Conservation (phyloP, 1,284 basidiomycete genomes). For the Apiotrichum gamsii region DNA sequence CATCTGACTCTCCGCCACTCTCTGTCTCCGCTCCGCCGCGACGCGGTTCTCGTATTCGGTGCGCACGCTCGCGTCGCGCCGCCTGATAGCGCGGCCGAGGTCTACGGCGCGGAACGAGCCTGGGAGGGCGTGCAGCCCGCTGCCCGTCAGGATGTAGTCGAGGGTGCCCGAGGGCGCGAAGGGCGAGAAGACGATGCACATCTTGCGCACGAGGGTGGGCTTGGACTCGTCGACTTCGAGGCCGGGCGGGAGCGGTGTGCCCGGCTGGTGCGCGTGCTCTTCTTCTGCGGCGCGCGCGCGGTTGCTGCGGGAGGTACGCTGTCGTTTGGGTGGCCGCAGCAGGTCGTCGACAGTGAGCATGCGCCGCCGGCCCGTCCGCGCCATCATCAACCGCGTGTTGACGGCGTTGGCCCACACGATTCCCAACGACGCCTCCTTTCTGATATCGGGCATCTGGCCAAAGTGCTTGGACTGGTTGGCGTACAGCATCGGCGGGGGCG, state of each 20-base stretch:
- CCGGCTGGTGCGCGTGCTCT: too few species aligned
- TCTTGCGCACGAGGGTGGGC: conserved; percentile 46
- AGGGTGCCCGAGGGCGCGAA: conserved; percentile 56
- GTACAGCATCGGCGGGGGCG: conserved; percentile 53
- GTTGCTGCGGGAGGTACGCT: not conserved
- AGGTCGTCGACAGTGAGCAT: conserved; percentile 49
- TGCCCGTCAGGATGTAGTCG: conserved; percentile 63
- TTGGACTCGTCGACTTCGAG: conserved; percentile 20
- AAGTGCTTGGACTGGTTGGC: conserved; percentile 71
- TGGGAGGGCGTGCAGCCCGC: conserved; percentile 52
- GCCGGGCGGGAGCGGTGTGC: not conserved
- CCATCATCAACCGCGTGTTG: conserved; percentile 73
- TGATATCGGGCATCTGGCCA: conserved; percentile 53
- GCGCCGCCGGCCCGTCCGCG: conserved; percentile 63
- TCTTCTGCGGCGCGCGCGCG: not conserved
- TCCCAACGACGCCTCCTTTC: conserved; percentile 73
- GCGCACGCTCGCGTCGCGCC: conserved; percentile 7
- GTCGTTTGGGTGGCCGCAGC: not conserved
- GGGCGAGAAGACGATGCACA: conserved; percentile 67
- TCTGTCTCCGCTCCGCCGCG: too few species aligned
- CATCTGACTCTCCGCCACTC: not conserved
- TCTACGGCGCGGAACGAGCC: conserved; percentile 21
- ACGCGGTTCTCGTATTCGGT: not conserved
- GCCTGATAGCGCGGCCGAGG: conserved; percentile 14
- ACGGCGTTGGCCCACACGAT: conserved; percentile 87